These are phyloP conservation scores for Botryosphaeria dothidea DNA, from an alignment of 2,329 filamentous ascomycete species.

Conservation along the genomic window DNA sequence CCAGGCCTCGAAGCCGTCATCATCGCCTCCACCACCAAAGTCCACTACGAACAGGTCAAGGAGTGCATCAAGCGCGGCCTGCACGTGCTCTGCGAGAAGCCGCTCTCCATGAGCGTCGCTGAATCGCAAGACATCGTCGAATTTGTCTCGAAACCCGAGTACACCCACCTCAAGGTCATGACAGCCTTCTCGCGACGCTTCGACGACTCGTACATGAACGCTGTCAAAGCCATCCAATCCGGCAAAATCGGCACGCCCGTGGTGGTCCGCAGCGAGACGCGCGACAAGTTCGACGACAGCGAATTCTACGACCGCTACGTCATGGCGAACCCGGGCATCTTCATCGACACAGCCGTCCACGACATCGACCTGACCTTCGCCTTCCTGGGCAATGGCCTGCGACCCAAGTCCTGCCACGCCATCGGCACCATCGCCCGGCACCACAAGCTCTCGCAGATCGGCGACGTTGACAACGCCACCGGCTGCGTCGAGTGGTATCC, in stretches of 20 bases:
- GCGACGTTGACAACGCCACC: conserved; percentile 49
- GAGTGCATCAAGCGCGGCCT: conserved; percentile 37
- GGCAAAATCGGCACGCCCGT: conserved; percentile 43
- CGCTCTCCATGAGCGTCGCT: conserved; percentile 36
- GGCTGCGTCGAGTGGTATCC: conserved; percentile 47
- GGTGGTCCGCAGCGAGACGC: conserved; percentile 44
- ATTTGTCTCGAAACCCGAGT: conserved; percentile 31
- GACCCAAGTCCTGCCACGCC: conserved; percentile 40
- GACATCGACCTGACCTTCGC: conserved; percentile 48
- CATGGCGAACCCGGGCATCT: conserved; percentile 36
- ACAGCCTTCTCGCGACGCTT: conserved; percentile 49
- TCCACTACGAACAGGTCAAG: conserved; percentile 38
- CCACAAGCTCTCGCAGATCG: conserved; percentile 39
- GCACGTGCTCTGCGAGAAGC: conserved; percentile 43
- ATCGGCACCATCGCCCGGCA: conserved; percentile 39
- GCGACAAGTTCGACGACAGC: conserved; percentile 33
- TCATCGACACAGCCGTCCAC: conserved; percentile 47
- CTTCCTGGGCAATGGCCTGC: conserved; percentile 40
- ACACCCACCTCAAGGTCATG: conserved; percentile 45
- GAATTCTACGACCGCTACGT: conserved; percentile 13
- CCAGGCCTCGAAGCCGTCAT: conserved; percentile 47
- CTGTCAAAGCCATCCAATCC: conserved; percentile 34
- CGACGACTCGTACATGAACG: conserved; percentile 45
- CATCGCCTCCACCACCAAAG: conserved; percentile 35
- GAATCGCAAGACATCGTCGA: conserved; percentile 33